phyloP scores from a whole-genome alignment of 148 eudicot species.

The Dysphania ambrosioides region DNA sequence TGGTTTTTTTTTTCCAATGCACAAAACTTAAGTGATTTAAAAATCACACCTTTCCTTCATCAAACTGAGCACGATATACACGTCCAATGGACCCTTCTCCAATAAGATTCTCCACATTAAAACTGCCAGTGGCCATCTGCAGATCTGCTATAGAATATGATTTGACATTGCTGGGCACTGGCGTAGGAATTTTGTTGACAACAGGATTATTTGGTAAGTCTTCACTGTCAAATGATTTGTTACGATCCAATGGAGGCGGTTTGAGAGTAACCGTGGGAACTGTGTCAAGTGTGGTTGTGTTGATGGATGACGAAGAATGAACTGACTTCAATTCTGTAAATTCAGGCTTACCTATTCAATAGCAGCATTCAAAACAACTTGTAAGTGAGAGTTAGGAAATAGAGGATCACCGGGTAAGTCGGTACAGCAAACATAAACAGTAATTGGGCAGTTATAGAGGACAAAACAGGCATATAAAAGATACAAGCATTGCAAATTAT shows the following conservation, averaged over 20 bases:
- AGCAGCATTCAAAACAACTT: neutral
- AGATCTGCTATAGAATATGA: conserved; percentile 88
- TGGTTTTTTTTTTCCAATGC: too few relatives aligned
- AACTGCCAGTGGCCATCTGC: conserved; percentile 91
- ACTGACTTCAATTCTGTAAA: conserved; percentile 54
- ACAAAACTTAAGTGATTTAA: too few relatives aligned
- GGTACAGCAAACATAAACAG: neutral
- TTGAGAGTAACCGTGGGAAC: conserved; percentile 51
- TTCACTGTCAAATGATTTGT: conserved; percentile 73
- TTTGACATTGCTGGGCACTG: conserved; percentile 54
- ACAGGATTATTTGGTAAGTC: conserved; percentile 48
- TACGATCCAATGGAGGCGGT: conserved; percentile 70
- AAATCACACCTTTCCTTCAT: conserved; percentile 85
- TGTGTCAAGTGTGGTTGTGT: conserved; percentile 47
- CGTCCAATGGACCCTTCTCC: conserved; percentile 94
- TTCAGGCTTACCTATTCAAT: conserved; percentile 8
- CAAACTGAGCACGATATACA: conserved; percentile 74
- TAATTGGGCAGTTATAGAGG: neutral
- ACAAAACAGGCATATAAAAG: neutral
- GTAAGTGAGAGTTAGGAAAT: conserved; percentile 2
- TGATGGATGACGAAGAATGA: conserved; percentile 45
- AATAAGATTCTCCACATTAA: conserved; percentile 65
- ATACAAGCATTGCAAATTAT: neutral
- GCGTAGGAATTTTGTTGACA: conserved; percentile 53
- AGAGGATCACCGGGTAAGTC: neutral